phyloP scores from a whole-genome alignment of 768 basidiomycete genomes.

The Rhodocollybia butyracea region DNA sequence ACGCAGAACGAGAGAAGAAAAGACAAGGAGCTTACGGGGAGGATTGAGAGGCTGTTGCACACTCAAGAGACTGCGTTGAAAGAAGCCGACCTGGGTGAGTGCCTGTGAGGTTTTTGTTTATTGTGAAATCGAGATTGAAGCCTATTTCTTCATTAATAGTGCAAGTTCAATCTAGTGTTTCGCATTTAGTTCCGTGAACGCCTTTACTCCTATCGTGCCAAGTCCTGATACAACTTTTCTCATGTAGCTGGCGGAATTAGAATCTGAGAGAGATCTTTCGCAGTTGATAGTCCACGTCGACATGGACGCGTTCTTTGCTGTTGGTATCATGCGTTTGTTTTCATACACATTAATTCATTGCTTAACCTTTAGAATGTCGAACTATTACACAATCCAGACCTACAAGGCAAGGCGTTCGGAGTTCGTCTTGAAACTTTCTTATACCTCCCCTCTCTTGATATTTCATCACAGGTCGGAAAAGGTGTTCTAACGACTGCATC shows the following conservation, averaged over 20 bases:
- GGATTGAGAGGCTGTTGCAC: constrained; percentile 68
- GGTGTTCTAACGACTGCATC: constrained; percentile 89
- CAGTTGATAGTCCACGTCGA: constrained; percentile 93
- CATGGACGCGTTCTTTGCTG: constrained; percentile 91
- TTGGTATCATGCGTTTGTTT: constrained; percentile 17
- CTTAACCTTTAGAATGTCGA: constrained; percentile 57
- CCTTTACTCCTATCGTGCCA: not conserved
- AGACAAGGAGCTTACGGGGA: constrained; percentile 78
- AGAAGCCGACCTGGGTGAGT: constrained; percentile 56
- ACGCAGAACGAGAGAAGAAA: constrained; percentile 84
- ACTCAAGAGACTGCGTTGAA: constrained; percentile 56
- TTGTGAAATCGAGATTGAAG: constrained; percentile 13
- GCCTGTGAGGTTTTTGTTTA: constrained; percentile 7
- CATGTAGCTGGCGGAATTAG: constrained; percentile 63
- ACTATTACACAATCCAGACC: constrained; percentile 57
- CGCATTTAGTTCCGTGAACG: constrained; percentile 51
- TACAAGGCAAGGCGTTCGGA: constrained; percentile 71
- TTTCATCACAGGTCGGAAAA: constrained; percentile 52
- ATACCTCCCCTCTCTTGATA: not conserved
- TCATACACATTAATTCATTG: not conserved
- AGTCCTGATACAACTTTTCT: constrained; percentile 1
- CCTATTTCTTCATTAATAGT: constrained; percentile 31
- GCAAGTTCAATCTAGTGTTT: constrained; percentile 62
- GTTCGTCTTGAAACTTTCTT: constrained; percentile 32
- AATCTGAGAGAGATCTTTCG: constrained; percentile 70